Base-by-base conservation (phyloP, 176 grass and related monocot species). In the Paspalum vaginatum region DNA sequence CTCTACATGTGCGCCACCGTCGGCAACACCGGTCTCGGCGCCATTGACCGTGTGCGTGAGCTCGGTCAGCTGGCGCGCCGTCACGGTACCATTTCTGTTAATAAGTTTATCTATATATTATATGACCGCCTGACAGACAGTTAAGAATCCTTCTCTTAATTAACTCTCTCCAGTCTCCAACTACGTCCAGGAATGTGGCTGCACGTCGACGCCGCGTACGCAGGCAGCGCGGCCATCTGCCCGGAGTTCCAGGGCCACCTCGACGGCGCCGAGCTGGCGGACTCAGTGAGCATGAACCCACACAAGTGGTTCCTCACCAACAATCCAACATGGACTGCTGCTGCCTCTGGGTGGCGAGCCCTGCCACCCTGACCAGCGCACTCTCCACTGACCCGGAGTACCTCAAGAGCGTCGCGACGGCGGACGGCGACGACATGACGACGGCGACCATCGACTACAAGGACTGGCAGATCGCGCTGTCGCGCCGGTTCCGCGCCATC, bases 291-390 rank as follows among this genome's bases (percentile, higher is more conserved):
- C 71, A 39, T 89, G 38, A 85, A 89, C 75, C 57, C 87, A 14
- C 87, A 85, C 60, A 89, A 89, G 52, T 89, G 82, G 87, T 70
- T 89, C 59, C 71, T 88, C 80, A 83, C 80, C 66, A 88, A n/a
- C n/a, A n/a, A n/a, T n/a, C n/a, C n/a, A n/a, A 71, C 70, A 40
- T 83, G 13, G 86, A 79, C 58, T 84, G 73, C 45, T 80, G 86
- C 49, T 84, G 86, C 65, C 55, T 84, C 0, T 88, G 86, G 86
- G 53, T 88, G 8, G 62, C 69, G 0, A 56, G 2, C 6, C 65
- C 86, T 2, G 3, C 7, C 5, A 9, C 57, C 7, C 46, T 84
- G 17, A 76, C 71, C 7, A 8, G 38, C 4, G 43, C 87, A 0
- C 65, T 85, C 3, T 89, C 76, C 15, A 89, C 76, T 43, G 66